Percentiles rank a stretch among this genome's conserved stretches.
phyloP scores from a whole-genome alignment of 1,284 basidiomycete species.

The Baeospora myosura region DNA sequence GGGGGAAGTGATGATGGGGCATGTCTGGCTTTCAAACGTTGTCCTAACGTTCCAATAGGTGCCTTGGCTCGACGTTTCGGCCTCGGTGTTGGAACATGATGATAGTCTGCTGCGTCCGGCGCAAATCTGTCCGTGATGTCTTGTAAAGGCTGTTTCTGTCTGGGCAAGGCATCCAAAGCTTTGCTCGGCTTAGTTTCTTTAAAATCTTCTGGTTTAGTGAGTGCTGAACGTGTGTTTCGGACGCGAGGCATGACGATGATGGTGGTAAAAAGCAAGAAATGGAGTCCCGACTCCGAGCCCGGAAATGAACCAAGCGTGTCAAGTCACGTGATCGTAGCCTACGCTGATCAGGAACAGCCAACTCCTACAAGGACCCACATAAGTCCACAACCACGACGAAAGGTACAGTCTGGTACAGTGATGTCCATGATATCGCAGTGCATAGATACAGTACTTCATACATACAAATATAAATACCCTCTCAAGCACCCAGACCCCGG shows the following conservation, averaged over 20 bases:
- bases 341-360: too few species aligned
- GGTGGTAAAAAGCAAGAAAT: neutral
- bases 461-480: too few species aligned
- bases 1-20: conserved; percentile 19
- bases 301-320: too few species aligned
- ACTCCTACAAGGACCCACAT: too few species aligned
- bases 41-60: conserved; percentile 3
- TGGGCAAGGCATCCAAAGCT: neutral
- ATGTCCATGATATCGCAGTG: too few species aligned
- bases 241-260: neutral
- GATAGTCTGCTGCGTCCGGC: too few species aligned
- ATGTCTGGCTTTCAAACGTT: conserved; percentile 2
- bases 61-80: conserved; percentile 8
- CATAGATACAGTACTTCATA: too few species aligned
- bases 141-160: conserved; percentile 4
- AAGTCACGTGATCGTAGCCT: too few species aligned
- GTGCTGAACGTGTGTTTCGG: neutral
- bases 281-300: neutral
- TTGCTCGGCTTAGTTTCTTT: neutral
- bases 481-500: too few species aligned
- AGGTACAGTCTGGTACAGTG: too few species aligned
- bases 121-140: conserved; percentile 5
- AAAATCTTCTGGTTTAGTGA: neutral
- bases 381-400: too few species aligned
- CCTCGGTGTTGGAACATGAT: neutral